These are phyloP conservation scores for Pyracantha coccinea DNA, from an alignment of 331 rosid species.

Conservation along the genomic window DNA sequence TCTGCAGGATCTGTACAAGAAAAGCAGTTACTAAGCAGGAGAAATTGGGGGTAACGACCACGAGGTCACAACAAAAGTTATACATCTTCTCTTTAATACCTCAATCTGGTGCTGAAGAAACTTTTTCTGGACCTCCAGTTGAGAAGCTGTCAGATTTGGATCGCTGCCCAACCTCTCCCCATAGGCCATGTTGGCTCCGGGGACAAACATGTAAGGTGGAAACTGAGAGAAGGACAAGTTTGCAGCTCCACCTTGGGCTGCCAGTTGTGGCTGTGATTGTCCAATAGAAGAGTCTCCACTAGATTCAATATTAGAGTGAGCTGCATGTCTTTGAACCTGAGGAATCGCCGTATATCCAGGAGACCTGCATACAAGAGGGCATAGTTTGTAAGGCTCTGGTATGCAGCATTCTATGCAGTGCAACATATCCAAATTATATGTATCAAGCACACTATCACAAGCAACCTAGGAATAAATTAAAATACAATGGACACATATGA, in stretches of 20 bases:
- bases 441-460: neutral
- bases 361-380: slow-evolving; percentile 39
- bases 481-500: neutral
- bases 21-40: neutral
- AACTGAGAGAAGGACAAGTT: slow-evolving; percentile 40
- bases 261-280: slow-evolving; percentile 32
- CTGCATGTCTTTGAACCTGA: slow-evolving; percentile 32
- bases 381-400: neutral
- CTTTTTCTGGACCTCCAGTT: slow-evolving; percentile 52
- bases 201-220: slow-evolving; percentile 35
- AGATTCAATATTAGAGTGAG: slow-evolving; percentile 20
- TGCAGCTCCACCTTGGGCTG: slow-evolving; percentile 41
- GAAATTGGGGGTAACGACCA: neutral
- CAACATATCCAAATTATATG: neutral
- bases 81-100: slow-evolving; percentile 31
- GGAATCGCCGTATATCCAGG: slow-evolving; percentile 54
- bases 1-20: slow-evolving; percentile 43
- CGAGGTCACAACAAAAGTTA: neutral
- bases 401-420: neutral
- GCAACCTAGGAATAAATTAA: neutral
- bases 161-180: slow-evolving; percentile 28
- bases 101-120: slow-evolving; percentile 54
- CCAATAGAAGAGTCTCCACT: slow-evolving; percentile 38
- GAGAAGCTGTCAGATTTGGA: slow-evolving; percentile 22
- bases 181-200: slow-evolving; percentile 29